A percentile compares a stretch with the other conserved stretches of the same genome.
These are phyloP conservation scores for Dorcoceras hygrometricum DNA, from an alignment of 257 asterid genomes.

Conservation along the genomic window DNA sequence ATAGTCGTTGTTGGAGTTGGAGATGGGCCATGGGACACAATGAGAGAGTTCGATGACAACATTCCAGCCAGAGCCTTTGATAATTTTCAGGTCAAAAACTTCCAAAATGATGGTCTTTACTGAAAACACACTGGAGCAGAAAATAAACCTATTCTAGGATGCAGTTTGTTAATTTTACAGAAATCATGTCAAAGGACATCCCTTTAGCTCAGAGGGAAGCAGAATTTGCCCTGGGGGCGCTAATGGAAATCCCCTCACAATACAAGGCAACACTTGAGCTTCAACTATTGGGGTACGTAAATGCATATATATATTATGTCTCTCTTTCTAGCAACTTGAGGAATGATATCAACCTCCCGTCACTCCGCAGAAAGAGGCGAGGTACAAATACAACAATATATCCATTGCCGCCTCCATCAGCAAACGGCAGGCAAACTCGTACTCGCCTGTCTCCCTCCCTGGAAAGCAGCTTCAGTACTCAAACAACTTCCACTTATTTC, in stretches of 20 bases:
- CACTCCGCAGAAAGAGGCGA: slow-evolving; percentile 35
- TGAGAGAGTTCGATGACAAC: slow-evolving; percentile 84
- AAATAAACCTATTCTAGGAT: background rate
- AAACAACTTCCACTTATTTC: slow-evolving; percentile 8
- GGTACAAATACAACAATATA: slow-evolving; percentile 5
- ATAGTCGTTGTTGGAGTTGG: slow-evolving; percentile 94
- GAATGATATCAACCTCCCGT: background rate
- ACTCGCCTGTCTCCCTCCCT: slow-evolving; percentile 5
- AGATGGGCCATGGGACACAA: slow-evolving; percentile 95
- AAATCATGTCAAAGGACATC: slow-evolving; percentile 72
- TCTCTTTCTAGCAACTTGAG: background rate
- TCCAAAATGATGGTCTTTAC: background rate
- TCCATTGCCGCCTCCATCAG: slow-evolving; percentile 48
- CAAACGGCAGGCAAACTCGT: slow-evolving; percentile 15
- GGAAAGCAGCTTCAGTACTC: slow-evolving; percentile 27
- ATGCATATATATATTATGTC: too few relatives aligned
- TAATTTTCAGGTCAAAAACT: slow-evolving; percentile 65
- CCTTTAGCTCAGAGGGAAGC: slow-evolving; percentile 68
- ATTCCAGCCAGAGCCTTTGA: slow-evolving; percentile 82
- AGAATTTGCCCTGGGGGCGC: slow-evolving; percentile 69
- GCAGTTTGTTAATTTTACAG: slow-evolving; percentile 92
- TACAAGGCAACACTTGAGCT: slow-evolving; percentile 83
- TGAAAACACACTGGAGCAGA: background rate
- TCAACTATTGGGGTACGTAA: slow-evolving; percentile 66
- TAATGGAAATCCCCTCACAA: slow-evolving; percentile 90